Conservation (phyloP, 108 stramenopile species). For the Seminavis robusta region DNA sequence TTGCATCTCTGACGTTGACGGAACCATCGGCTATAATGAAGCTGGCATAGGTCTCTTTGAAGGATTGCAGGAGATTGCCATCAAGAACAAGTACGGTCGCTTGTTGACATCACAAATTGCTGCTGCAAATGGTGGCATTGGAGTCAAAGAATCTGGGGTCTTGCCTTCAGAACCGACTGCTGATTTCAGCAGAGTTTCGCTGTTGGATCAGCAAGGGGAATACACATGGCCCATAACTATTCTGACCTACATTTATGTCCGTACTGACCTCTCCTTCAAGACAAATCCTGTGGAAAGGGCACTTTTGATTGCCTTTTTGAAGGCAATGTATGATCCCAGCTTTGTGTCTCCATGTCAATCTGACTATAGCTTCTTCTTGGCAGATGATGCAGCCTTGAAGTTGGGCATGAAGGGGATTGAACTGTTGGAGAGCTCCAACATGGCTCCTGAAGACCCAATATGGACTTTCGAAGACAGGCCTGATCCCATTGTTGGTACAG, state of each 20-base stretch:
- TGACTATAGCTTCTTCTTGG: neutral
- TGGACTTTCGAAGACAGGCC: too few relatives aligned
- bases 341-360: neutral
- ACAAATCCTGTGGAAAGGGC: constrained; percentile 6
- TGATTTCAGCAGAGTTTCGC: constrained; percentile 25
- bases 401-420: too few relatives aligned
- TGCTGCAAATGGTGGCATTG: constrained; percentile 34
- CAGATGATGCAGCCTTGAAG: neutral
- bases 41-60: constrained; percentile 45
- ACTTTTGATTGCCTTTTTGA: constrained; percentile 21
- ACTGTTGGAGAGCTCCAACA: too few relatives aligned
- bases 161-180: constrained; percentile 28
- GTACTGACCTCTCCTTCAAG: constrained; percentile 29
- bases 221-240: constrained; percentile 59
- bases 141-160: constrained; percentile 10
- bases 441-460: too few relatives aligned
- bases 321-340: constrained; percentile 4
- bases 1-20: constrained; percentile 35
- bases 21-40: constrained; percentile 64
- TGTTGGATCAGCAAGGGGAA: neutral
- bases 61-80: constrained; percentile 29
- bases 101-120: constrained; percentile 28
- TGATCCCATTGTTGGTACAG: too few relatives aligned
- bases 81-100: constrained; percentile 36
- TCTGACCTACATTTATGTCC: constrained; percentile 56